Base-by-base conservation (phyloP, 2,329 filamentous ascomycete genomes). In the Scedosporium minutisporum region DNA sequence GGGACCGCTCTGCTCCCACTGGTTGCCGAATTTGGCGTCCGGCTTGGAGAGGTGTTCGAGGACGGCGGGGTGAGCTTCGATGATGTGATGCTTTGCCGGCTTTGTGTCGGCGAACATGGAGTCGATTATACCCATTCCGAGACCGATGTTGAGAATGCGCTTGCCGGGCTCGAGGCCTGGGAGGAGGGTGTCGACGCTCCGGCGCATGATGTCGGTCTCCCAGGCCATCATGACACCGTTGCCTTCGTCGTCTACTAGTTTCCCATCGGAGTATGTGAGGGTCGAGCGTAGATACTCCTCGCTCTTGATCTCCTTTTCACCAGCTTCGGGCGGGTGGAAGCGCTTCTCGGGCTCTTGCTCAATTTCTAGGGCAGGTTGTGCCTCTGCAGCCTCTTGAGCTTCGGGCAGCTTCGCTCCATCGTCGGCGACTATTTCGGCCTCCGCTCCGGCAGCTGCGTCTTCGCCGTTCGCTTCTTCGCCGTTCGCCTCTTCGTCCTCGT, bases 211-310 rank as follows among this genome's bases (percentile, higher is more conserved):
- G 66, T 87, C 85, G 1, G 87, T 89, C 74, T 96, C 91, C 91
- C 91, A 96, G 46, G 87, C 83, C 91, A 96, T 96, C 91, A 96
- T 96, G 57, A 96, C 90, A 61, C 90, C 91, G 72, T 96, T 96
- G 65, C 86, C 82, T 66, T 86, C 84, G 3, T 84, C 80, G 70
- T 95, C 90, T 6, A 95, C 81, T 2, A 95, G 82, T 64, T 87
- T 87, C 66, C 82, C 82, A 63, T 82, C 78, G 58, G 82, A 80
- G 73, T 89, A 88, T 14, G 82, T 86, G 23, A 91, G 78, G 27
- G 80, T 77, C 0, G 87, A 89, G 58, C 83, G 80, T 57, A 93
- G 83, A 71, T 92, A 93, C 48, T 84, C 81, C 57, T 84, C 81
- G 68, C 83, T 88, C 58, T 83, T 87, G 64, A 89, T 84, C 33